Percentiles rank a stretch among this genome's conserved stretches.
phyloP scores from a whole-genome alignment of 768 basidiomycete genomes.

The Chalciporus piperatus region DNA sequence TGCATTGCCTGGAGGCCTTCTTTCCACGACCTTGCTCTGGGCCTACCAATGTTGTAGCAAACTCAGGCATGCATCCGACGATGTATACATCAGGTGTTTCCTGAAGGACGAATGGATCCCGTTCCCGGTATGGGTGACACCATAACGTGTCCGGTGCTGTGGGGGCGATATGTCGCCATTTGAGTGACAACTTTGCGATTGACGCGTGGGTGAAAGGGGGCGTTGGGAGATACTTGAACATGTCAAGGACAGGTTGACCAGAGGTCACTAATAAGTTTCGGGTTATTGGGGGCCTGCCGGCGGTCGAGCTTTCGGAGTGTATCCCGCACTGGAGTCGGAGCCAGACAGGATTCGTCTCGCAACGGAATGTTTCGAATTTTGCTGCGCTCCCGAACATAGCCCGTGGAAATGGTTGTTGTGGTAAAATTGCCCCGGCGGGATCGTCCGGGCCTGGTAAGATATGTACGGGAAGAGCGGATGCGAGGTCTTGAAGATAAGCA shows the following conservation, averaged over 20 bases:
- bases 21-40: slow-evolving; percentile 29
- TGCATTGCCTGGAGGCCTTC: slow-evolving; percentile 42
- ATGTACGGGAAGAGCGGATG: slow-evolving; percentile 77
- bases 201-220: slow-evolving; percentile 69
- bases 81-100: slow-evolving; percentile 89
- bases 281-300: slow-evolving; percentile 25
- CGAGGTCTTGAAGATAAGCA: slow-evolving; percentile 69
- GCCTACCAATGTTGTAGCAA: slow-evolving; percentile 68
- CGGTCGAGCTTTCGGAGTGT: slow-evolving; percentile 24
- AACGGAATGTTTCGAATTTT: slow-evolving; percentile 59
- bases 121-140: slow-evolving; percentile 90
- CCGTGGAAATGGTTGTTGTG: slow-evolving; percentile 90
- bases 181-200: slow-evolving; percentile 75
- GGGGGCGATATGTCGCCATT: slow-evolving; percentile 97
- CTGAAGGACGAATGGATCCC: slow-evolving; percentile 87
- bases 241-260: slow-evolving; percentile 92
- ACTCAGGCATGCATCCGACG: slow-evolving; percentile 86
- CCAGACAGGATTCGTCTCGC: slow-evolving; percentile 90
- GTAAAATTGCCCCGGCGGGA: slow-evolving; percentile 85
- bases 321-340: slow-evolving; percentile 56
- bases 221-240: slow-evolving; percentile 86
- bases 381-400: slow-evolving; percentile 78
- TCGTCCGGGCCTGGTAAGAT: slow-evolving; percentile 86
- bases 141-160: slow-evolving; percentile 98
- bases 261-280: slow-evolving; percentile 79